A percentile compares a stretch with the other conserved stretches of the same genome.
These are phyloP conservation scores for Barnettozyma hawaiiensis DNA, from an alignment of 1,139 yeast species.

Conservation along the genomic window DNA sequence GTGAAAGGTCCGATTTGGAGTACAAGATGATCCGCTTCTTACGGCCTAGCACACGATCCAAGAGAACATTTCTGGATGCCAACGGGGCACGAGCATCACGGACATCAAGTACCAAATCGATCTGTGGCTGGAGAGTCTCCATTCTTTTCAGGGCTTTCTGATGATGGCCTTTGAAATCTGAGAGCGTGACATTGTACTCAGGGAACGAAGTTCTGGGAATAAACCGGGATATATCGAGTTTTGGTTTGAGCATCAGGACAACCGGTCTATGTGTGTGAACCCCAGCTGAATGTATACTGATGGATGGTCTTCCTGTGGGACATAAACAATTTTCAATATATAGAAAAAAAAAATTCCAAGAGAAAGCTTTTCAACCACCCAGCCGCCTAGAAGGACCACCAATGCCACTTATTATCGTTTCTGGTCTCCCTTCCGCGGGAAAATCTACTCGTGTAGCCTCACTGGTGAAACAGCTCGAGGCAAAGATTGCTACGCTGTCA, in stretches of 20 bases:
- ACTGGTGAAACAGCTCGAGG: constrained; percentile 43
- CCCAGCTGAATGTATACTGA: too few relatives aligned
- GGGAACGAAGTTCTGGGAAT: constrained; percentile 52
- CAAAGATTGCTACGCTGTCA: constrained; percentile 39
- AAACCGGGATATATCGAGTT: constrained; percentile 19
- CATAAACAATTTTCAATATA: too few relatives aligned
- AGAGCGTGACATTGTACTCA: constrained; percentile 56
- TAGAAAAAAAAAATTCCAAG: background rate
- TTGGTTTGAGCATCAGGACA: constrained; percentile 35
- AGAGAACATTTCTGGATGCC: constrained; percentile 73
- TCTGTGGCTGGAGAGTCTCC: constrained; percentile 67
- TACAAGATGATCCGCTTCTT: constrained; percentile 56
- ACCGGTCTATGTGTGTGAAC: too few relatives aligned
- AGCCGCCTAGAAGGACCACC: too few relatives aligned
- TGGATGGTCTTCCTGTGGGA: too few relatives aligned
- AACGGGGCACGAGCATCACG: constrained; percentile 89
- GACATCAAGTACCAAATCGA: constrained; percentile 76
- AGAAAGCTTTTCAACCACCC: background rate
- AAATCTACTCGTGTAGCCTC: constrained; percentile 69
- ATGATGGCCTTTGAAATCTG: constrained; percentile 92
- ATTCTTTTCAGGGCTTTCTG: constrained; percentile 69
- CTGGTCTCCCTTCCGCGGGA: constrained; percentile 86
- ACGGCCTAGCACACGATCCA: constrained; percentile 55
- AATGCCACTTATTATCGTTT: constrained; percentile 82
- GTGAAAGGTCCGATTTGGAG: constrained; percentile 54